Conservation (phyloP, 345 rosid genomes). For the Pistacia integerrima region DNA sequence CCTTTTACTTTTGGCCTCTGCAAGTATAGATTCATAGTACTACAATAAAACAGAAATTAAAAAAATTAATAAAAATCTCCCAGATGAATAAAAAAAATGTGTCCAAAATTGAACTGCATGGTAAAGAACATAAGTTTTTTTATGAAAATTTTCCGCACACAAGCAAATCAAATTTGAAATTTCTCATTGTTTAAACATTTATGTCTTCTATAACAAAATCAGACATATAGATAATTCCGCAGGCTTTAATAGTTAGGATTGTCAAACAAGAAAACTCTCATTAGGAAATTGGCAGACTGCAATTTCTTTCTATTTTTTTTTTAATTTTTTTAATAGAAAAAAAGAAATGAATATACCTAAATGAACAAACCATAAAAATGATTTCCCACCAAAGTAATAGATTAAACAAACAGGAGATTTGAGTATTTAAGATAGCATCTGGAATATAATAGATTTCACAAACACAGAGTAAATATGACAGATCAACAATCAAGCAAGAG, state of each 20-base stretch:
- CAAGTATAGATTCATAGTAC: slow-evolving; percentile 80
- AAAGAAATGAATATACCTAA: background rate
- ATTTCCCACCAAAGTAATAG: background rate
- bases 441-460: background rate
- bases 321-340: background rate
- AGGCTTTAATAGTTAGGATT: background rate
- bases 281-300: background rate
- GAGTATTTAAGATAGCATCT: background rate
- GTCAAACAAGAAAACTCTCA: background rate
- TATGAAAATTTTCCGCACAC: background rate
- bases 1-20: slow-evolving; percentile 72
- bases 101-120: background rate
- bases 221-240: background rate
- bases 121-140: background rate
- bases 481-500: background rate
- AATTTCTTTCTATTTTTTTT: no score
- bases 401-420: background rate
- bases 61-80: background rate
- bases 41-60: slow-evolving; percentile 21
- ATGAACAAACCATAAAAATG: background rate
- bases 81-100: background rate
- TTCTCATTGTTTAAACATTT: background rate
- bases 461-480: background rate
- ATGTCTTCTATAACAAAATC: background rate
- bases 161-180: background rate